A percentile compares a stretch with the other conserved stretches of the same genome.
These are phyloP conservation scores for Phalaenopsis equestris DNA, from an alignment of 106 monocot species.

Conservation along the genomic window DNA sequence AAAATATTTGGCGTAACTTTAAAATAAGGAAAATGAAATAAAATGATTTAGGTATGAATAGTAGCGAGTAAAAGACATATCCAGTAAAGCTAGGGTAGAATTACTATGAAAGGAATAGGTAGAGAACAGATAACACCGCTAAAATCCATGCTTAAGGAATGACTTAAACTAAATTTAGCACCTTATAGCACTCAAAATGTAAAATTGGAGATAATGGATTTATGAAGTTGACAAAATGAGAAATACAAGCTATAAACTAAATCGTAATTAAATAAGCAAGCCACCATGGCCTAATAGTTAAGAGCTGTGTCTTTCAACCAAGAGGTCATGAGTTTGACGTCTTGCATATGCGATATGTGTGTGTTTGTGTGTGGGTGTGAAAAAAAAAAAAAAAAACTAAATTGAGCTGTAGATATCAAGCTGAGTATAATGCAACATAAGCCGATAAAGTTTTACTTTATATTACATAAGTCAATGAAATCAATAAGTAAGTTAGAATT, in stretches of 20 bases:
- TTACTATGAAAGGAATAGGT: neutral
- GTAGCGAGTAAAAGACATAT: no score
- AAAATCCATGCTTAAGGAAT: neutral
- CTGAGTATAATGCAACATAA: neutral
- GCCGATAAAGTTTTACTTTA: neutral
- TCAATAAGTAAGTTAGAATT: neutral
- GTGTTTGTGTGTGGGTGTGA: no score
- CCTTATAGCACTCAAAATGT: neutral
- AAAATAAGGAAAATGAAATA: no score
- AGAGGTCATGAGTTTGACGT: no score
- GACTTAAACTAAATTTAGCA: neutral
- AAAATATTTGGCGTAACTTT: no score
- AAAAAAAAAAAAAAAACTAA: no score
- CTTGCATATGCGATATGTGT: no score
- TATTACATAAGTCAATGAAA: neutral
- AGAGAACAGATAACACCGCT: neutral
- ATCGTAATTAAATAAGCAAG: neutral
- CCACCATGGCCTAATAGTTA: no score
- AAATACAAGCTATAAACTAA: neutral
- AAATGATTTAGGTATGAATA: no score
- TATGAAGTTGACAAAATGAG: neutral
- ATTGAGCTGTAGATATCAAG: neutral
- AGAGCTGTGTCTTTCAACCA: no score
- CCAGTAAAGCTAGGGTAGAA: neutral
- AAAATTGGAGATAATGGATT: neutral